Base-by-base conservation (phyloP, 2,329 filamentous ascomycete species). In the Colletotrichum sp. region DNA sequence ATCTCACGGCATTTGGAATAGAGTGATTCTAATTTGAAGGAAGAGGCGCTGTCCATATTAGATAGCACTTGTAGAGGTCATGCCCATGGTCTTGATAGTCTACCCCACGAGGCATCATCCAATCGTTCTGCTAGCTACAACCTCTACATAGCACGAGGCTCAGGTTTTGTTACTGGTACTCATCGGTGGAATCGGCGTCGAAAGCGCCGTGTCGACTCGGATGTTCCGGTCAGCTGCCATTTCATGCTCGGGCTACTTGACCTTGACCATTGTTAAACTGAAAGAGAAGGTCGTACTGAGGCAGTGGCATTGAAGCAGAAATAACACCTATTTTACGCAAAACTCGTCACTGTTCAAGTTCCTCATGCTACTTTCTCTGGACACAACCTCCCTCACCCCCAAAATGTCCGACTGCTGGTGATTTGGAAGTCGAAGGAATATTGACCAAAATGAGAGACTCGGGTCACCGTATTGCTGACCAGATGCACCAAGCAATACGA, bases 21-120 rank as follows among this genome's bases (percentile, higher is more conserved):
- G 44, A 8, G 44, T 22, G n/a, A 13, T 52, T 52, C n/a, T 22
- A 6, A 22, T 13, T 52, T 52, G 10, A 8, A 24, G 44, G 2
- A 22, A 52, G 44, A 52, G 6, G n/a, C n/a, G 12, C 0, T 13
- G 12, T 22, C 1, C 10, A 1, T 13, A 39, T 1, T 5, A 52
- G n/a, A 1, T 0, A 24, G 2, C 10, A 52, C n/a, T 22, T 24
- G 6, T 13, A 52, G 10, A 24, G 44, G 44, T 12, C 44, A 4
- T 22, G 10, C 15, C 15, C 10, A 12, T 52, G 44, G 44, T 22
- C 12, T 52, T 52, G n/a, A 12, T 52, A 0, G 2, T 24, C 44
- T 24, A 52, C n/a, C n/a, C 10, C 44, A 22, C 44, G 3, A 13
- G 44, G n/a, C 44, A 52, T 3, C 44, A 13, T 13, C 3, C 44